Evolutionary conservation across 139 green algal species (phyloP), one percentile per base, ranked within the genome.

Genomic region (Mychonastes homosphaera): DNA sequence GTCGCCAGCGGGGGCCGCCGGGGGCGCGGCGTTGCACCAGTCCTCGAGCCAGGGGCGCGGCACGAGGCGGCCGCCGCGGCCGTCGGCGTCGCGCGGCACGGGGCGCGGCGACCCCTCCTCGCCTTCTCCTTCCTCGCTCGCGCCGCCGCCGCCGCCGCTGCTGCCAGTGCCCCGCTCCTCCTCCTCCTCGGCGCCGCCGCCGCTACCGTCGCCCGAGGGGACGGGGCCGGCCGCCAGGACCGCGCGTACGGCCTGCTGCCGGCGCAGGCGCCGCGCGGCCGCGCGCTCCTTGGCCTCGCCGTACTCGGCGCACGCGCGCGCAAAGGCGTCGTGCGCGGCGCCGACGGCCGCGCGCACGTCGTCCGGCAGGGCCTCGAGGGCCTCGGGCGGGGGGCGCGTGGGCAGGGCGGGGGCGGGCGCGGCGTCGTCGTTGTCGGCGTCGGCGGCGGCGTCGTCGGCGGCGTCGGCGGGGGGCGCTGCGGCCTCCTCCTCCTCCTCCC

Each of bases 41-140:
- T 15, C 24, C 52, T 76, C 67, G 26, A 79, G 64, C 72, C 72
- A 79, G 6, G 54, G 13, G 6, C 28, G 34, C 3, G 48, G 15
- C 4, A 75, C 33, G 53, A 71, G 70, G 53, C 27, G 49, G 23
- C 56, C 51, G 7, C n/a, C 13, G 13, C 34, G 13, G 6, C 46
- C 36, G 4, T 16, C 33, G 15, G 16, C 21, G 2, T 52, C 44
- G 13, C 18, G 6, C 12, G 27, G 23, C 41, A 23, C 29, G 50
- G 3, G 4, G 40, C 23, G 21, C 52, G 33, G 16, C 46, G 36
- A 27, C 29, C 38, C 4, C 33, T 24, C 30, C 40, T 36, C 21
- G 18, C 6, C 12, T 58, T 57, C 47, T 55, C 43, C 38, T 30
- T 58, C 51, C 47, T 24, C 32, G 3, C 18, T 24, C 33, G 26